phyloP scores from a whole-genome alignment of 2,329 filamentous ascomycete species.

The Paraphoma sp. region DNA sequence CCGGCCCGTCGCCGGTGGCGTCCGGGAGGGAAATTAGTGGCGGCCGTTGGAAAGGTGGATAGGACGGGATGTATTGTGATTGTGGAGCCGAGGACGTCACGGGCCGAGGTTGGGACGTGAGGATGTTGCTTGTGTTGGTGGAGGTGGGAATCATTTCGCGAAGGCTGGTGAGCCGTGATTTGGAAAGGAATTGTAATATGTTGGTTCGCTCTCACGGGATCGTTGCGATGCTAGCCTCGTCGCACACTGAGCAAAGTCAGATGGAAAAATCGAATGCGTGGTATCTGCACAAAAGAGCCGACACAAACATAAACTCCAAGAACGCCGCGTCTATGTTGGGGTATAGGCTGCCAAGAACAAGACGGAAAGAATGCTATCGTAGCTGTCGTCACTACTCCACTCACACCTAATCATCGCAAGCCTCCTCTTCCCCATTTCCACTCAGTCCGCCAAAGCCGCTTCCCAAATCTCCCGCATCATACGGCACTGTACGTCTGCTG shows the following conservation, averaged over 20 bases:
- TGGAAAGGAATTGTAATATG: no score
- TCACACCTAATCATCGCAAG: not conserved
- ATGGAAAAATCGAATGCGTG: no score
- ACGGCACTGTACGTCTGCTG: constrained; percentile 1
- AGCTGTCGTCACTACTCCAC: not conserved
- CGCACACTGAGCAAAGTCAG: no score
- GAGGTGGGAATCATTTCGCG: no score
- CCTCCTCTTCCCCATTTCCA: not conserved
- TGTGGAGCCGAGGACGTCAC: not conserved
- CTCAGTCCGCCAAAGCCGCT: not conserved
- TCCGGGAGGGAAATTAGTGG: not conserved
- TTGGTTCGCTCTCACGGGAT: no score
- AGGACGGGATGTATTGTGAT: not conserved
- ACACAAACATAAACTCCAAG: not conserved
- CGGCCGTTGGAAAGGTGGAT: not conserved
- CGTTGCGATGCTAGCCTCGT: no score
- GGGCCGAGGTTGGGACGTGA: not conserved
- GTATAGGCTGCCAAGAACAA: not conserved
- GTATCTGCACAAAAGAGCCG: no score
- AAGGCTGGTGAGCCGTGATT: no score
- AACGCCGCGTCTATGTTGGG: constrained; percentile 1
- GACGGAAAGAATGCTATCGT: not conserved
- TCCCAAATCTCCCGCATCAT: not conserved
- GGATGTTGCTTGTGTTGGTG: not conserved
- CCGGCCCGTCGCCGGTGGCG: not conserved